A percentile compares a stretch with the other conserved stretches of the same genome.
Conservation (phyloP, 2,329 filamentous ascomycete genomes). For the Metarhizium robertsii region DNA sequence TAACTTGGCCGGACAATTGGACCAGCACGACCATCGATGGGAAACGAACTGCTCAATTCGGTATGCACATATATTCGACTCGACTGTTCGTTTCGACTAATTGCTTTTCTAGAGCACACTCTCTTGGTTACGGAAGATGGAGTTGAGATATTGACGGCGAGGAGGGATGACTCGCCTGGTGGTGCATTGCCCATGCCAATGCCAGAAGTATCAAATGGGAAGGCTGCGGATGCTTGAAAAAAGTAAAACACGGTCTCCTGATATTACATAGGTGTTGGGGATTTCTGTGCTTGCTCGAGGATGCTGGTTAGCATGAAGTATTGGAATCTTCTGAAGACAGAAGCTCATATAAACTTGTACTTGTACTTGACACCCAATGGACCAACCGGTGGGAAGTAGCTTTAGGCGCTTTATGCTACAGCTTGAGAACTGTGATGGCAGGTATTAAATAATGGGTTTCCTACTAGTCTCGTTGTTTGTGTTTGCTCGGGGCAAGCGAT, state of each 20-base stretch:
- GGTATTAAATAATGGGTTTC: too few species aligned
- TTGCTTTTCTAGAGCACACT: slow-evolving; percentile 55
- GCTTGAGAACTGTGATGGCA: too few species aligned
- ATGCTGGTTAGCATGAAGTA: background rate
- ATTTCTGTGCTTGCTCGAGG: background rate
- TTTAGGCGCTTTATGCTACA: too few species aligned
- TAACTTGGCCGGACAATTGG: slow-evolving; percentile 99
- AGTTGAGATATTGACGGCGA: slow-evolving; percentile 71
- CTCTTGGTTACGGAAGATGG: slow-evolving; percentile 75
- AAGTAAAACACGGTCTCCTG: background rate
- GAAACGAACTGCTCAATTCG: slow-evolving; percentile 84
- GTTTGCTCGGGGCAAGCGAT: too few species aligned
- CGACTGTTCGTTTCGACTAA: background rate
- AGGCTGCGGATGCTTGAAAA: background rate
- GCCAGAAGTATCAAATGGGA: slow-evolving; percentile 9
- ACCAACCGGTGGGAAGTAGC: too few species aligned
- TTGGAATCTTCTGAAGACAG: background rate
- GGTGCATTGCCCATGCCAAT: slow-evolving; percentile 55
- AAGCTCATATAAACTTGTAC: background rate
- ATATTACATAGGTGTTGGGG: background rate
- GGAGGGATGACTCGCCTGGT: slow-evolving; percentile 63
- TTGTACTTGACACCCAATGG: background rate
- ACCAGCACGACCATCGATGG: slow-evolving; percentile 91
- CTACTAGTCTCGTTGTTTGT: too few species aligned
- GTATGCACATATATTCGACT: slow-evolving; percentile 35